These are phyloP conservation scores for Protoeuglena noctilucae DNA, from an alignment of 139 green algal species.

Conservation along the genomic window DNA sequence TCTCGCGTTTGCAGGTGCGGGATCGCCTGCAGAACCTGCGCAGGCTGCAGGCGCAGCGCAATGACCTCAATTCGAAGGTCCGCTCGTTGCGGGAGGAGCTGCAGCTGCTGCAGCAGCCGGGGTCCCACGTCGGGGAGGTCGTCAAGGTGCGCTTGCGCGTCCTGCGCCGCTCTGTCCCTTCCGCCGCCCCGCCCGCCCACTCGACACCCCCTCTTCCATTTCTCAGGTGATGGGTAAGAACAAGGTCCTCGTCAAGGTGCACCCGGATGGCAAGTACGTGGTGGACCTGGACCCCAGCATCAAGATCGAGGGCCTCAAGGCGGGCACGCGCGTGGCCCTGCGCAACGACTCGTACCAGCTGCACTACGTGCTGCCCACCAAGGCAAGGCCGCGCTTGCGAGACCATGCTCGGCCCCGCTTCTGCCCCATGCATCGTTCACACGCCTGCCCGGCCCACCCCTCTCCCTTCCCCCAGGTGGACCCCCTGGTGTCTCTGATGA, in stretches of 20 bases:
- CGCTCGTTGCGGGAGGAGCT: conserved; percentile 88
- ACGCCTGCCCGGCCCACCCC: too few relatives aligned
- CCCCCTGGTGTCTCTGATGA: conserved; percentile 82
- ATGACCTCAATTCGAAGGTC: conserved; percentile 95
- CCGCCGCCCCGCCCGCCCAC: too few relatives aligned
- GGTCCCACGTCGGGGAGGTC: conserved; percentile 96
- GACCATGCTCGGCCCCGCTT: too few relatives aligned
- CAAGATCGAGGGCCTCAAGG: conserved; percentile 57
- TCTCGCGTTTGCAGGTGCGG: conserved; percentile 59
- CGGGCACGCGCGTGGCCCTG: conserved; percentile 76
- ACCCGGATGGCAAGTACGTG: conserved; percentile 97
- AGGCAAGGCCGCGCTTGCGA: too few relatives aligned
- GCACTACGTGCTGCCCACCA: conserved; percentile 88
- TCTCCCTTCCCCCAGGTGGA: conserved; percentile 41
- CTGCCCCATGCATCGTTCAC: too few relatives aligned
- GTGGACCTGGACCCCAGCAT: conserved; percentile 88
- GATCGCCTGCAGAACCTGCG: conserved; percentile 87
- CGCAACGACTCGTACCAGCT: conserved; percentile 94
- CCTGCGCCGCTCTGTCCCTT: too few relatives aligned
- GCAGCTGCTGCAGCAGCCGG: conserved; percentile 92
- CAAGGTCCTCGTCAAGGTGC: conserved; percentile 98
- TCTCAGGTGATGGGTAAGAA: conserved; percentile 93
- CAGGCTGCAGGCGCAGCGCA: conserved; percentile 91
- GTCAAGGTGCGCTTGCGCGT: conserved; percentile 60
- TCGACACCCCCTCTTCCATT: too few relatives aligned